Base-by-base conservation (phyloP, 2,329 filamentous ascomycete species). In the Hansfordia pulvinata region DNA sequence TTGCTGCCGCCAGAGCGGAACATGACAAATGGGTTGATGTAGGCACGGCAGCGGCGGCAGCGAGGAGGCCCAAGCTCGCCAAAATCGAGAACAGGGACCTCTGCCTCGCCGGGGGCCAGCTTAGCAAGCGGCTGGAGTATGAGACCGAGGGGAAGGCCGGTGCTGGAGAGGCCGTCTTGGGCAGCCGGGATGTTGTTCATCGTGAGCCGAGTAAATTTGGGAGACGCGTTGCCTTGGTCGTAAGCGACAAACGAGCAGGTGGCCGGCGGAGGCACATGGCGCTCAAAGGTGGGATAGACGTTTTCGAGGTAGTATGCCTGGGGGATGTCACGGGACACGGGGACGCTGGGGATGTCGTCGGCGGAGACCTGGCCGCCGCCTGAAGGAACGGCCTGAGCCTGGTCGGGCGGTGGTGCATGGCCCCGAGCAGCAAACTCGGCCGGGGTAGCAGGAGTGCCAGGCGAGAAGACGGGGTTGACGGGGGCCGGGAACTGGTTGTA, bases 11-110 rank as follows among this genome's bases (percentile, higher is more conserved):
- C 88, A 10, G 80, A 78, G 32, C 80, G 72, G 64, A 98, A 98
- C 47, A 86, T 81, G 90, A 98, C 96, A 50, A 98, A 98, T 2
- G 90, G 90, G 47, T 98, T 98, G 57, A 98, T 92, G 55, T 98
- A 98, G 10, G 88, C 80, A 47, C 90, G 71, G 60, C 90, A 98
- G 56, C 90, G 69, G 42, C 83, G 74, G 54, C 90, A 98, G 50
- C 90, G 72, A 13, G 90, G 90, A 20, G 90, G 90, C 0, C 90
- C 90, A 20, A 60, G 58, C 21, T 94, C 85, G 25, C 90, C 90
- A 62, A 96, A 98, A 54, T 98, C 90, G 14, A 98, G 65, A 4
- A 98, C 79, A 1, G 90, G 90, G 29, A 98, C 77, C 2, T 84
- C 72, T 25, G 78, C 65, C 54, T 98, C 90, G 27, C 90, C 88